Conservation (phyloP, 73 alveolate species). For the Paramecium bursaria region DNA sequence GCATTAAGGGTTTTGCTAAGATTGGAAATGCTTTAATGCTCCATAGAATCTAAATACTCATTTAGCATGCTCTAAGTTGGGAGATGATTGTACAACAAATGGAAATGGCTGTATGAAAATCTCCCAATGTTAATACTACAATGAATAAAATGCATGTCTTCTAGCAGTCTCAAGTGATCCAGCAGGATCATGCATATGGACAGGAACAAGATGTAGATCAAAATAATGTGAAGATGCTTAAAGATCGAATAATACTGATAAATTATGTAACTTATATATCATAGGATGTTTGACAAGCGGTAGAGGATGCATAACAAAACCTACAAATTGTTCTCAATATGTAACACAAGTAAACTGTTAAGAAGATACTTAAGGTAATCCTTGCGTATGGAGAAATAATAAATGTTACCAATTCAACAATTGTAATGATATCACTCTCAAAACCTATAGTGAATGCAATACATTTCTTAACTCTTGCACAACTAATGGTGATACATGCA, state of each 20-base stretch:
- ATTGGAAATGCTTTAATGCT: constrained; percentile 52
- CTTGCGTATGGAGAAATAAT: background rate
- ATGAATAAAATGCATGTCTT: too few relatives aligned
- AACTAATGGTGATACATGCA: background rate
- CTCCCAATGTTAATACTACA: too few relatives aligned
- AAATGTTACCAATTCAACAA: background rate
- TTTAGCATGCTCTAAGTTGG: background rate
- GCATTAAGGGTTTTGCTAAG: constrained; percentile 4
- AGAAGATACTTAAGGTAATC: background rate
- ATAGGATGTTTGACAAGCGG: constrained; percentile 33
- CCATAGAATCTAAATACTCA: constrained; percentile 15
- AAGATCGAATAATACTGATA: constrained; percentile 18
- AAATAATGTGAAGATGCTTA: background rate
- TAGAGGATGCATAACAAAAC: constrained; percentile 39
- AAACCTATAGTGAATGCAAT: background rate
- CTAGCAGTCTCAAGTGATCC: too few relatives aligned
- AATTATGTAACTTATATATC: constrained; percentile 24
- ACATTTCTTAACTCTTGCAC: background rate
- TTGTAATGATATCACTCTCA: background rate
- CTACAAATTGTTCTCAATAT: constrained; percentile 31
- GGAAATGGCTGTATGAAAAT: too few relatives aligned
- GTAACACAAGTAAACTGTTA: background rate
- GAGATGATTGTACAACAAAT: too few relatives aligned
- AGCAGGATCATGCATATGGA: constrained; percentile 16
- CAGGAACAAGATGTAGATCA: background rate